Evolutionary conservation across 352 stramenopile species (phyloP), one percentile per base, ranked within the genome.

Genomic region (Globisporangium abappressorium): DNA sequence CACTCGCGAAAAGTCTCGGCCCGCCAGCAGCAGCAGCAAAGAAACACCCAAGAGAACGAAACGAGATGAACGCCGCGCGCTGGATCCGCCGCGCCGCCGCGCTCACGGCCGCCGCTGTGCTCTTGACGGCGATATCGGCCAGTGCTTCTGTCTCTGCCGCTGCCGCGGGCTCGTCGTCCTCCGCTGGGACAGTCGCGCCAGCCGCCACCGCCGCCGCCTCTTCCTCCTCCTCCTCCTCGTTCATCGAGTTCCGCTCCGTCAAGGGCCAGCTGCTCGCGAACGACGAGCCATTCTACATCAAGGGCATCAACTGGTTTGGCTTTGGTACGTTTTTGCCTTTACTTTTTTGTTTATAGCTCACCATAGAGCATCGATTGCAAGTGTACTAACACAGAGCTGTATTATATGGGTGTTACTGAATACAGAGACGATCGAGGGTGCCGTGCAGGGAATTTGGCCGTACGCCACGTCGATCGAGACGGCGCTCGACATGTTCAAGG

Each of bases 241-340:
- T 88, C 61, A 81, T 90, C 66, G 72, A 87, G 51, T 91, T 91
- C 71, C 80, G 76, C 47, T 89, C 81, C 22, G 73, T 85, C 11
- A 70, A 91, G 47, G 83, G 81, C 7, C 56, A 85, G 54, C 71
- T 91, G 57, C 73, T 80, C 33, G 83, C 81, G 15, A 73, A 87
- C 66, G 78, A 75, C 65, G 71, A 85, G 72, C 68, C 73, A 59
- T 81, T 91, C 62, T 73, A 84, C 66, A 73, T 91, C 71, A 88
- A 87, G 64, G 83, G 83, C 63, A 84, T 90, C 62, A 91, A 91
- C 70, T 91, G 81, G 81, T 91, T 91, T 64, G 83, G 83, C 62
- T 76, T 70, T 14, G 80, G 80, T 88, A 28, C 69, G 77, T 77
- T 47, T 34, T 38, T 57, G 3, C 11, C 43, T 38, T 59, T 65